Evolutionary conservation across 2,329 filamentous ascomycete genomes (phyloP), one percentile per base, ranked within the genome.

Genomic region (Ceratocystis cubensis): DNA sequence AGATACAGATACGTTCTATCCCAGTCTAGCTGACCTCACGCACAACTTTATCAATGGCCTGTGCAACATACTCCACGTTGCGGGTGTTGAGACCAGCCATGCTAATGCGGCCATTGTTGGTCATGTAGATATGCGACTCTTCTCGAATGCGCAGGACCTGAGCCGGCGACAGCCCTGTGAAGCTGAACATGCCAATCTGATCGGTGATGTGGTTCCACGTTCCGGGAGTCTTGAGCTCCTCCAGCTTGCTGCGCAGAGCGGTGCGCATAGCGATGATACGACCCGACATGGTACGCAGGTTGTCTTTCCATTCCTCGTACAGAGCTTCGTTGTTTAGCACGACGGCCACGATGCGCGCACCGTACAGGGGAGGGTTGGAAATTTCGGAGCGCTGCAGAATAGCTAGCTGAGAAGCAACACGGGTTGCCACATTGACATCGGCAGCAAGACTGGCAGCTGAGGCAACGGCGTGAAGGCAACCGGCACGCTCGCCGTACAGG

Each of bases 151-250:
- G 85, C 71, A 82, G 71, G 6, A 93, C 89, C 75, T 94, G 89
- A 69, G 83, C 74, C 78, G 91, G 88, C 13, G 76, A 83, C 74
- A 95, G 77, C 13, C 90, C 90, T 0, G 90, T 95, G 76, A 96
- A 99, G 76, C 88, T 93, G 79, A 99, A 99, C 94, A 99, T 99
- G 79, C 94, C 94, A 74, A 99, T 99, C 82, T 99, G 94, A 73
- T 95, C 89, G 17, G 92, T 96, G 75, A 99, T 96, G 78, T 99
- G 94, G 74, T 92, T 90, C 94, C 94, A 99, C 15, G 84, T 88
- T 41, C 93, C 93, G 0, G 93, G 93, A 0, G 94, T 96, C 37
- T 84, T 85, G 68, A 93, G 82, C 73, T 86, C 84, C 78, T 97
- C 93, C 10, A 99, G 84, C 76, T 92, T 90, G 66, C 79, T 78